A percentile compares a stretch with the other conserved stretches of the same genome.
Evolutionary conservation across 768 basidiomycete genomes (phyloP).

Genomic region (Gautieria morchelliformis): DNA sequence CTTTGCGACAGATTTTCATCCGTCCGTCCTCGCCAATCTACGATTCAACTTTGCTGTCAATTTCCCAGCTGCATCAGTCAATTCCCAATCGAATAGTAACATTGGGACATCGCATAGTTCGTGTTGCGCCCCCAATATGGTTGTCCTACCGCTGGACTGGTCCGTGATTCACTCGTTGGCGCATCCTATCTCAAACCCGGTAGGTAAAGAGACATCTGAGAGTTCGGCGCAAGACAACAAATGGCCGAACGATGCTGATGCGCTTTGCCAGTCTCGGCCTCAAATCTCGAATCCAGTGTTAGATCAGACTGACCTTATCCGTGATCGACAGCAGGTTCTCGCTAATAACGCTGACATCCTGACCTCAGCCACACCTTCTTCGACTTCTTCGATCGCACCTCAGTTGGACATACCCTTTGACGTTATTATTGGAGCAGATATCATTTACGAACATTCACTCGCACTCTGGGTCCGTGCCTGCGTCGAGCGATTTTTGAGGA

Average conservation of each 20-base stretch:
- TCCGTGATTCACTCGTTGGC: constrained; percentile 14
- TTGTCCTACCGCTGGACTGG: constrained; percentile 31
- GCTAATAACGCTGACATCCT: neutral
- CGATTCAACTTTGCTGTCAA: constrained; percentile 33
- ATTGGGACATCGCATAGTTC: neutral
- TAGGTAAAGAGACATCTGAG: neutral
- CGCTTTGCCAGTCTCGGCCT: too few species aligned
- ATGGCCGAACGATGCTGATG: too few species aligned
- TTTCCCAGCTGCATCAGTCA: constrained; percentile 10
- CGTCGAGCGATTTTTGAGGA: constrained; percentile 28
- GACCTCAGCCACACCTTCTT: neutral
- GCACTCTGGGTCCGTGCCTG: constrained; percentile 37
- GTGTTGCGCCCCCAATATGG: constrained; percentile 10
- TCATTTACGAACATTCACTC: constrained; percentile 43
- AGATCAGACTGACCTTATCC: too few species aligned
- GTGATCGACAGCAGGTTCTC: neutral
- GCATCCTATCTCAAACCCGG: neutral
- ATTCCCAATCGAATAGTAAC: neutral
- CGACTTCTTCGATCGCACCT: neutral
- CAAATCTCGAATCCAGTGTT: too few species aligned
- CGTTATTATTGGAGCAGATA: constrained; percentile 42
- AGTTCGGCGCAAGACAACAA: neutral
- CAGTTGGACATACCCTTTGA: constrained; percentile 29
- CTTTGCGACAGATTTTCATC: constrained; percentile 42
- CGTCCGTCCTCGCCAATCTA: constrained; percentile 39